Evolutionary conservation across 2,329 filamentous ascomycete species (phyloP), one percentile per base, ranked within the genome.

Genomic region (Macrophomina tecta): DNA sequence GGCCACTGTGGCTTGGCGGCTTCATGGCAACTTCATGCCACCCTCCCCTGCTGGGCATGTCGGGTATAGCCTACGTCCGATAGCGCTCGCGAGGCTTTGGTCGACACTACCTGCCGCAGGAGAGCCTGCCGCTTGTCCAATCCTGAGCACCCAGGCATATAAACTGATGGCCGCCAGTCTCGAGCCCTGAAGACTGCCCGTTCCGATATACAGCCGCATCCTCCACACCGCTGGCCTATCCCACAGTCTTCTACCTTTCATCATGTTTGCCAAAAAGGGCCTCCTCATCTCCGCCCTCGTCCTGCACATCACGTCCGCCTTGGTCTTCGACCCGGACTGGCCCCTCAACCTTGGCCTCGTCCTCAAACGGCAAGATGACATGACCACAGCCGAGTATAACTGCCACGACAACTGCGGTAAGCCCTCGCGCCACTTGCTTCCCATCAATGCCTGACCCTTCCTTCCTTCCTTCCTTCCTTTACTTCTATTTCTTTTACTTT

Each of bases 371-470:
- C 46, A 64, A 40, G 64, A 66, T 32, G 53, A 60, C 34, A 49
- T 52, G 42, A 34, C 65, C 1, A 76, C 73, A 6, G 73, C 74
- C 4, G 68, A 73, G n/a, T 78, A 78, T 62, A 71, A 78, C 2
- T 78, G 76, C 36, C 77, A 78, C 60, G 71, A 72, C 9, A 70
- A 75, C 62, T 79, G 76, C 67, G 77, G 77, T 79, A 71, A 40
- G 72, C 68, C 9, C 1, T 2, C 12, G 32, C 61, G 23, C 14
- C 4, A 14, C 28, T 32, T n/a, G 28, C n/a, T n/a, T 42, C 8
- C 16, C 8, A 38, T 16, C 45, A 11, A 52, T 45, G 1, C 48
- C 28, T 36, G 40, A 14, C 6, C 18, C 11, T 38, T n/a, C 23
- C 23, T 23, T 23, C 23, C 23, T 23, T 23, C 23, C 23, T 23